Conservation (phyloP, 768 basidiomycete species). For the Termitomyces titanicus region DNA sequence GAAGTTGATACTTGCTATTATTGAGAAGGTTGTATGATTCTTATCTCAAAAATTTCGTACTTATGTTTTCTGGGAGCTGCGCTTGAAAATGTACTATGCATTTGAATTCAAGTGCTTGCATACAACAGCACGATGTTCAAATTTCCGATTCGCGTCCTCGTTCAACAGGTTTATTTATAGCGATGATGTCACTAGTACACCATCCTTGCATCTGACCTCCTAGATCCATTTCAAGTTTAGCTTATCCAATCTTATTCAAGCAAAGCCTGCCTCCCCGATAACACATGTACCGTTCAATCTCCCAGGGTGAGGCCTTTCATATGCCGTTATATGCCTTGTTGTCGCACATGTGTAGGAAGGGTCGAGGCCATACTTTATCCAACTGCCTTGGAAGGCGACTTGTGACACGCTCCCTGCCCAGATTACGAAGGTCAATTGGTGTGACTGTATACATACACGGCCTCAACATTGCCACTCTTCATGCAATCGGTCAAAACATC, state of each 20-base stretch:
- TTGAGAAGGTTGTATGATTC: not conserved
- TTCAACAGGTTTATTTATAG: not conserved
- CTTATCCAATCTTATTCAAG: not conserved
- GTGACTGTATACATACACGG: not conserved
- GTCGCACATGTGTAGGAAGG: not conserved
- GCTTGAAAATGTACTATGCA: no score
- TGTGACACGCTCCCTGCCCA: not conserved
- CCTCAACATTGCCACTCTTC: not conserved
- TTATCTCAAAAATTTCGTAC: not conserved
- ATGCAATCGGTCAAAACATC: not conserved
- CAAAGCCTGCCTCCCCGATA: not conserved
- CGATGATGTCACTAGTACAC: not conserved
- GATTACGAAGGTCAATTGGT: not conserved
- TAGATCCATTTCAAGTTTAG: not conserved
- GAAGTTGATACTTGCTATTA: constrained; percentile 29
- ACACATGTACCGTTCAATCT: not conserved
- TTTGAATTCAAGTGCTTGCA: not conserved
- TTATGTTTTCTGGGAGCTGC: not conserved
- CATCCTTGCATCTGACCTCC: not conserved
- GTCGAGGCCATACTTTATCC: not conserved
- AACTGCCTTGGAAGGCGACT: not conserved
- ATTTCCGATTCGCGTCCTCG: not conserved
- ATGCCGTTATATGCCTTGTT: not conserved
- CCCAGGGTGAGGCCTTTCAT: not conserved
- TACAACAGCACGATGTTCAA: not conserved